A percentile compares a stretch with the other conserved stretches of the same genome.
phyloP scores from a whole-genome alignment of 2,329 filamentous ascomycete species.

The Scleromitrula shiraiana region DNA sequence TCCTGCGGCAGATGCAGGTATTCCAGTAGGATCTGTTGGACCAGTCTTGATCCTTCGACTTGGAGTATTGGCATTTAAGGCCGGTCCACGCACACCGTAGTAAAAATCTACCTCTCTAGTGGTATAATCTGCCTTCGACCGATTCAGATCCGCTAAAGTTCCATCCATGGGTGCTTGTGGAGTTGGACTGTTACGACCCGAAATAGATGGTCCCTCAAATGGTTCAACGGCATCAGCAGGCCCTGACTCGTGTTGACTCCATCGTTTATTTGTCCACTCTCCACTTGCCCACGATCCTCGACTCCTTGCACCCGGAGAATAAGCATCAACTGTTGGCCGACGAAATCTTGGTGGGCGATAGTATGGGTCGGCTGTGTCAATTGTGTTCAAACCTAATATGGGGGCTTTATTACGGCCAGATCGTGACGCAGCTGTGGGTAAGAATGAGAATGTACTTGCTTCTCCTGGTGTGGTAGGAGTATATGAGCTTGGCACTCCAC shows the following conservation, averaged over 20 bases:
- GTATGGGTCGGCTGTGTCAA: constrained; percentile 65
- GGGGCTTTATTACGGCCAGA: constrained; percentile 28
- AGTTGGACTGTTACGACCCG: constrained; percentile 39
- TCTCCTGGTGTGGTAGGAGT: constrained; percentile 68
- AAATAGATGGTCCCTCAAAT: constrained; percentile 34
- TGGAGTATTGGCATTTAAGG: constrained; percentile 71
- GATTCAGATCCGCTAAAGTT: constrained; percentile 19
- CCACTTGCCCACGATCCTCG: constrained; percentile 38
- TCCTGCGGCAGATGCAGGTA: constrained; percentile 78
- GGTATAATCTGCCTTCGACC: constrained; percentile 67
- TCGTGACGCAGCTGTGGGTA: constrained; percentile 39
- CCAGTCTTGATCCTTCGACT: constrained; percentile 86
- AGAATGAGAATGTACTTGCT: constrained; percentile 63
- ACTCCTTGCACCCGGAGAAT: constrained; percentile 33
- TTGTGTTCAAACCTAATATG: constrained; percentile 38
- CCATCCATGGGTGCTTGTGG: constrained; percentile 32
- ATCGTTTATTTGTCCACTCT: constrained; percentile 37
- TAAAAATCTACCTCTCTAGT: constrained; percentile 96
- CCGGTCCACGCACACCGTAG: constrained; percentile 84
- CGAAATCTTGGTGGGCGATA: constrained; percentile 77
- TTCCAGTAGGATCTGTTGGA: constrained; percentile 87
- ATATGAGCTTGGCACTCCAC: constrained; percentile 54
- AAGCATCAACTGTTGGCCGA: constrained; percentile 51
- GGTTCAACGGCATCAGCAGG: constrained; percentile 31
- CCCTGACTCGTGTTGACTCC: constrained; percentile 25